phyloP scores from a whole-genome alignment of 805 yeast genomes.

The Torulaspora indica region DNA sequence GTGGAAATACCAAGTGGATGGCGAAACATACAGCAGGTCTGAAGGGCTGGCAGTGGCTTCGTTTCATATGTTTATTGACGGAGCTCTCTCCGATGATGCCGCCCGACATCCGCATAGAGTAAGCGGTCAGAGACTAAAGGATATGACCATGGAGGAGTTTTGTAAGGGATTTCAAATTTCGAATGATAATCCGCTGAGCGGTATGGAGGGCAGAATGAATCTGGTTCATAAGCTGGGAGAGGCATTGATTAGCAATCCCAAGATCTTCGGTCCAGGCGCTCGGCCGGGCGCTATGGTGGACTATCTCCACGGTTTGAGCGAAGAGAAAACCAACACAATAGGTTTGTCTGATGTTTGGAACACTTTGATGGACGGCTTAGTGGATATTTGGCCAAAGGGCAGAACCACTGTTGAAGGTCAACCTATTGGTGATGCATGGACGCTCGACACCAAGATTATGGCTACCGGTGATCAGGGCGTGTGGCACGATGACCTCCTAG shows the following conservation, averaged over 20 bases:
- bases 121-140: conserved; percentile 40
- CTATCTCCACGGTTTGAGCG: conserved; percentile 36
- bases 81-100: conserved; percentile 41
- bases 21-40: conserved; percentile 39
- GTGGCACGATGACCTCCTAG: conserved; percentile 28
- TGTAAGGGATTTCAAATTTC: conserved; percentile 46
- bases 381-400: conserved; percentile 59
- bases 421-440: conserved; percentile 63
- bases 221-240: conserved; percentile 47
- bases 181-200: conserved; percentile 46
- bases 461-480: conserved; percentile 11
- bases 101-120: conserved; percentile 40
- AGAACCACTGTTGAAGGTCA: conserved; percentile 48
- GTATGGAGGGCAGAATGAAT: conserved; percentile 49
- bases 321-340: conserved; percentile 28
- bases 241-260: conserved; percentile 39
- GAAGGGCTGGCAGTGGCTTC: conserved; percentile 66
- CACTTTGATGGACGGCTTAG: conserved; percentile 51
- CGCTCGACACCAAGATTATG: conserved; percentile 36
- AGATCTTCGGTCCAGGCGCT: conserved; percentile 44
- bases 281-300: conserved; percentile 55
- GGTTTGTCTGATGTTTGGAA: conserved; percentile 50
- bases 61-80: conserved; percentile 48
- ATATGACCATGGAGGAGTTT: conserved; percentile 38
- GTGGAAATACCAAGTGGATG: conserved; percentile 47